Evolutionary conservation across 1,284 basidiomycete genomes (phyloP), one percentile per base, ranked within the genome.

Genomic region (Mycena citricolor): DNA sequence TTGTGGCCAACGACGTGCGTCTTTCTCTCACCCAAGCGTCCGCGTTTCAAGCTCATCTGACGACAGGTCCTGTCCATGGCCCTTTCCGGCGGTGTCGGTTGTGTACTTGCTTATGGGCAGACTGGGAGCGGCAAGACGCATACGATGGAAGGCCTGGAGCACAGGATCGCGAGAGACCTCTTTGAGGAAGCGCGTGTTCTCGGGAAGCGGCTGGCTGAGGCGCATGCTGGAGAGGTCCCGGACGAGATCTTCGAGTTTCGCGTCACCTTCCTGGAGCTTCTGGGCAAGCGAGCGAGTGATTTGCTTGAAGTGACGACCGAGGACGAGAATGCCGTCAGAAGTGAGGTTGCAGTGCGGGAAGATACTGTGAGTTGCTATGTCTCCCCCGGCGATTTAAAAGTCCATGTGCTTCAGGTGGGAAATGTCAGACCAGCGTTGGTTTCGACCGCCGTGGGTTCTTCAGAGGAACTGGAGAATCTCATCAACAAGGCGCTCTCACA

Each of bases 31-130:
- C n/a, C n/a, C n/a, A n/a, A n/a, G n/a, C n/a, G n/a, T n/a, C n/a
- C n/a, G n/a, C n/a, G n/a, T n/a, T n/a, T n/a, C n/a, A n/a, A n/a
- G n/a, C n/a, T n/a, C n/a, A n/a, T n/a, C n/a, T n/a, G n/a, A n/a
- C n/a, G n/a, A n/a, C n/a, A n/a, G n/a, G 54, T 65, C 26, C 51
- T 67, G n/a, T 42, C 58, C 2, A 54, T 65, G 2, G 63, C 56
- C 21, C 52, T 65, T n/a, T 60, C 61, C 10, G 59, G 60, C 12
- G 65, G 65, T 10, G 60, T 63, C 5, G 59, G 57, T 5, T 67
- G 64, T 44, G 56, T 67, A 25, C 57, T 67, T 11, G 62, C 65
- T 8, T 67, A 64, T 40, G 62, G 63, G 2, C 62, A 64, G 47
- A 63, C 62, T 1, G 61, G 63, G 8, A 54, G 59, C 5, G 63